Conservation (phyloP, 495 filamentous ascomycete genomes). For the Xylaria telfairii region DNA sequence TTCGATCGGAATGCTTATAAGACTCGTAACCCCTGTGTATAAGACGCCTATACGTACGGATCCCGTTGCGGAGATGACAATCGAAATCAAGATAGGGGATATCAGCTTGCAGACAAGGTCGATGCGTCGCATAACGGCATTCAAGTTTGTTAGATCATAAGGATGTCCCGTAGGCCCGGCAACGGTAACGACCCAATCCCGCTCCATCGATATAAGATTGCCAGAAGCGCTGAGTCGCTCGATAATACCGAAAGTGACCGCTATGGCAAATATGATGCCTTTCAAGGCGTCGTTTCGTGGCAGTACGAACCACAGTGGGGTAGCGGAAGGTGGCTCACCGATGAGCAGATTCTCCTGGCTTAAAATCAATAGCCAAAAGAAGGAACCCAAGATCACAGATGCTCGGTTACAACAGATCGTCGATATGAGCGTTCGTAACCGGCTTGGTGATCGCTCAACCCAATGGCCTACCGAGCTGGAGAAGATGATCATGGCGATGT, state of each 20-base stretch:
- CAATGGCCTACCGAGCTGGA: constrained; percentile 52
- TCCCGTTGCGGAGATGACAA: constrained; percentile 49
- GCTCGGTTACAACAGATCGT: constrained; percentile 55
- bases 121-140: constrained; percentile 72
- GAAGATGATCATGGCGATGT: constrained; percentile 40
- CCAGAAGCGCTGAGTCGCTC: constrained; percentile 62
- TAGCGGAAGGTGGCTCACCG: neutral
- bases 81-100: constrained; percentile 64
- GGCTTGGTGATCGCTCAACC: constrained; percentile 52
- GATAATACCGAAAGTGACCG: constrained; percentile 60
- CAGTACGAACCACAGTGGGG: constrained; percentile 14
- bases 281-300: constrained; percentile 29
- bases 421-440: constrained; percentile 45
- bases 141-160: constrained; percentile 56
- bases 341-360: constrained; percentile 40
- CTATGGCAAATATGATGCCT: constrained; percentile 47
- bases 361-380: constrained; percentile 53
- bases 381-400: constrained; percentile 55
- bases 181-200: constrained; percentile 65
- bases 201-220: constrained; percentile 68
- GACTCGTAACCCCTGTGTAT: constrained; percentile 47
- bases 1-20: constrained; percentile 45
- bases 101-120: constrained; percentile 75
- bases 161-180: constrained; percentile 38
- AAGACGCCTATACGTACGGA: constrained; percentile 58